Evolutionary conservation across 78 protist species (phyloP).

Genomic region (Creolimax fragrantissima): DNA sequence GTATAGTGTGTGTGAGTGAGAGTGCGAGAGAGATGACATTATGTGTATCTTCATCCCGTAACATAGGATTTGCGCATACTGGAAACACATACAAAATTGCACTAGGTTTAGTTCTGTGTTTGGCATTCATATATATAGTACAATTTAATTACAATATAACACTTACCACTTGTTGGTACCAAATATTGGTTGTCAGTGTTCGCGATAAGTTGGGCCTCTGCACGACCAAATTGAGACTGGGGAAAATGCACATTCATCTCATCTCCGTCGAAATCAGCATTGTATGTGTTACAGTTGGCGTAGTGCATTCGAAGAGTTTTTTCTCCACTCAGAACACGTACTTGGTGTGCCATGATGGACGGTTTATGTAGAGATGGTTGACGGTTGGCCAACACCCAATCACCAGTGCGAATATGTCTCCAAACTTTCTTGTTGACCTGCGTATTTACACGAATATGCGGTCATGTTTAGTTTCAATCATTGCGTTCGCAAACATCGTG

Average conservation of each 20-base stretch:
- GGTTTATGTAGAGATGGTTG: slow-evolving; percentile 99
- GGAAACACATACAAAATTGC: too few species aligned
- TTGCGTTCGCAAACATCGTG: not conserved
- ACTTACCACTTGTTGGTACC: slow-evolving; percentile 30
- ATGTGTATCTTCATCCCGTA: too few species aligned
- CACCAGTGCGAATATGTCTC: slow-evolving; percentile 89
- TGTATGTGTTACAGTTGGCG: slow-evolving; percentile 94
- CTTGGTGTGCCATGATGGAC: slow-evolving; percentile 88
- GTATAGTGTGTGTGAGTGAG: too few species aligned
- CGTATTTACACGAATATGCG: not conserved
- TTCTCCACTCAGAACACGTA: slow-evolving; percentile 43
- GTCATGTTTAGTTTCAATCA: not conserved
- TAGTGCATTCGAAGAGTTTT: slow-evolving; percentile 94
- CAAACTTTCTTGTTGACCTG: slow-evolving; percentile 58
- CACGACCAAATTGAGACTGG: slow-evolving; percentile 48
- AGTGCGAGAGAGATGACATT: too few species aligned
- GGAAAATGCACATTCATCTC: slow-evolving; percentile 98
- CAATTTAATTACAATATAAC: not conserved
- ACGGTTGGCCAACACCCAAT: slow-evolving; percentile 88
- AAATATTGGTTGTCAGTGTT: slow-evolving; percentile 43
- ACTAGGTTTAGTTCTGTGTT: too few species aligned
- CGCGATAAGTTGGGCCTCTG: slow-evolving; percentile 78
- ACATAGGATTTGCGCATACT: too few species aligned
- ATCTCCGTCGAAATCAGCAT: slow-evolving; percentile 99
- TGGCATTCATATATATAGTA: not conserved